phyloP scores from a whole-genome alignment of 192 early-diverging fungal species.

The Coemansia sp. region DNA sequence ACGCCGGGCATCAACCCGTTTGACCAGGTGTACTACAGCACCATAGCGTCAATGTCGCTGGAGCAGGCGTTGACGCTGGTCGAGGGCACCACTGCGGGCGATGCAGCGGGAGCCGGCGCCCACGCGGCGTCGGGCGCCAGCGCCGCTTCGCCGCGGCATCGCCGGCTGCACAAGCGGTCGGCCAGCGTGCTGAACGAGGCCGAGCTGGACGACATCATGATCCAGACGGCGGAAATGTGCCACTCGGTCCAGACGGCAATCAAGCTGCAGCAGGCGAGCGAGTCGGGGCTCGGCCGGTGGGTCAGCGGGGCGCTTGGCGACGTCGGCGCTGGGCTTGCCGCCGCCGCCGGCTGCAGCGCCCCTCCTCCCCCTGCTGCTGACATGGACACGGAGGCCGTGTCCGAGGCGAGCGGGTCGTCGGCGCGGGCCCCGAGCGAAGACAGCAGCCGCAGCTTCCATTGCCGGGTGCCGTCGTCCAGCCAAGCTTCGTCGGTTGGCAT shows the following conservation, averaged over 20 bases:
- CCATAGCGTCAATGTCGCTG: constrained; percentile 29
- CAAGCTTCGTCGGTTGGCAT: neutral
- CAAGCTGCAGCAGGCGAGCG: constrained; percentile 18
- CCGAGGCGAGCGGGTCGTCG: neutral
- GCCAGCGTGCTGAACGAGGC: constrained; percentile 25
- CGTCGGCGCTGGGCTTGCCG: neutral
- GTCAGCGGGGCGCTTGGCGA: constrained; percentile 15
- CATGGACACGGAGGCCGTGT: neutral
- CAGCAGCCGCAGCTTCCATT: neutral
- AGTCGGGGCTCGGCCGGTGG: constrained; percentile 37
- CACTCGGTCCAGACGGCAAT: constrained; percentile 47
- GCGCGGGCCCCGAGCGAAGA: neutral
- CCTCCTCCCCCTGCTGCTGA: neutral
- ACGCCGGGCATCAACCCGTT: constrained; percentile 17
- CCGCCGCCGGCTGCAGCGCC: neutral
- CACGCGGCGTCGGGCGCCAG: neutral
- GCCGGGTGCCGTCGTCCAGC: neutral
- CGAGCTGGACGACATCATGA: constrained; percentile 50
- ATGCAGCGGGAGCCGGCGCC: neutral
- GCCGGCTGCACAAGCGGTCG: constrained; percentile 36
- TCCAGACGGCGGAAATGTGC: constrained; percentile 41
- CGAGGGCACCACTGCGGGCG: constrained; percentile 15
- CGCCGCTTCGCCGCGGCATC: constrained; percentile 1
- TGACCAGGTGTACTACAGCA: constrained; percentile 24
- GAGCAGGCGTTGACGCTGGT: constrained; percentile 38